These are phyloP conservation scores for Diaporthe citriasiana DNA, from an alignment of 2,329 filamentous ascomycete genomes.

Conservation along the genomic window DNA sequence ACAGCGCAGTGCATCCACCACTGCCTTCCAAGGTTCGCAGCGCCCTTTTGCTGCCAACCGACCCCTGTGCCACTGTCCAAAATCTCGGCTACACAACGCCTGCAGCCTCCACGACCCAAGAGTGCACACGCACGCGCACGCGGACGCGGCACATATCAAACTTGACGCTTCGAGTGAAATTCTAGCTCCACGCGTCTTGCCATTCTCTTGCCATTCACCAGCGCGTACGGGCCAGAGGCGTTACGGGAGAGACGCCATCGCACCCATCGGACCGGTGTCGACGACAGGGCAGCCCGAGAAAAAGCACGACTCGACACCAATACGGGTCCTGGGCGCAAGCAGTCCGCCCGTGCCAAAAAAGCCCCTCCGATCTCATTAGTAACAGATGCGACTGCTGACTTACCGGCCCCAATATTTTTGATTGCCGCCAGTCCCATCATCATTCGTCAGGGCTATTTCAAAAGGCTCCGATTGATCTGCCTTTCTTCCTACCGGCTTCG, in stretches of 20 bases:
- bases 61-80: conserved; percentile 22
- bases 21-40: conserved; percentile 7
- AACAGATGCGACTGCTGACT: conserved; percentile 34
- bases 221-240: conserved; percentile 16
- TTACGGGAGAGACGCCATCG: conserved; percentile 15
- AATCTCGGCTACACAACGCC: conserved; percentile 33
- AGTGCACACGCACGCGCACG: conserved; percentile 13
- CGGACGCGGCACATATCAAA: conserved; percentile 11
- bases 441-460: conserved; percentile 20
- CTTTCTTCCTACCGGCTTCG: conserved; percentile 25
- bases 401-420: conserved; percentile 32
- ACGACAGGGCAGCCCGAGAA: conserved; percentile 23
- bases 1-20: background rate
- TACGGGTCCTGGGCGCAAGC: conserved; percentile 21
- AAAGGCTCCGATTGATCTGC: conserved; percentile 32
- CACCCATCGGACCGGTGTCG: conserved; percentile 24
- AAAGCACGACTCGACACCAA: conserved; percentile 26
- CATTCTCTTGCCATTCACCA: background rate
- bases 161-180: background rate
- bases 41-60: background rate
- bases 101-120: conserved; percentile 13
- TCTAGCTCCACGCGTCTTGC: conserved; percentile 5
- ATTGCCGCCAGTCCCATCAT: conserved; percentile 30
- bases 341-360: conserved; percentile 17
- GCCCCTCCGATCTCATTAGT: conserved; percentile 27